phyloP scores from a whole-genome alignment of 2,329 filamentous ascomycete species.

The Aspergillus niger region DNA sequence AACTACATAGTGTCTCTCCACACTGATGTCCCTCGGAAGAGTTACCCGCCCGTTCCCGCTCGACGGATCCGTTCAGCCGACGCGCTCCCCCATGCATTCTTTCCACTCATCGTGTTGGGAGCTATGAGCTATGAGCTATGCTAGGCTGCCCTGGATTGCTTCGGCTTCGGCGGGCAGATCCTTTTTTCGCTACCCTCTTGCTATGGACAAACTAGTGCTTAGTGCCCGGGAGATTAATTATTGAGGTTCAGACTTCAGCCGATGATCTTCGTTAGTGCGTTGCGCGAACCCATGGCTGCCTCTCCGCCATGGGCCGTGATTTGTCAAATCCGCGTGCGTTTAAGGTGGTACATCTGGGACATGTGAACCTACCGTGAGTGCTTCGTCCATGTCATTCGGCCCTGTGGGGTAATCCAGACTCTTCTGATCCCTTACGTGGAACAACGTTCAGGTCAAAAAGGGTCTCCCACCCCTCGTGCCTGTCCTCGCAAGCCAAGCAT shows the following conservation, averaged over 20 bases:
- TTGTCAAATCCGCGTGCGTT: neutral
- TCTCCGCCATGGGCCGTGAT: neutral
- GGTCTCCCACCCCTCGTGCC: neutral
- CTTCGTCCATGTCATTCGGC: neutral
- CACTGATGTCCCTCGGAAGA: neutral
- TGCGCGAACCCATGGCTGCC: neutral
- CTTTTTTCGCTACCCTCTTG: neutral
- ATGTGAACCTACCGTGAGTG: neutral
- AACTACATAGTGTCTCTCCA: neutral
- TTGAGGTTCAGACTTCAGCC: neutral
- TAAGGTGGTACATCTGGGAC: neutral
- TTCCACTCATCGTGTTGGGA: neutral
- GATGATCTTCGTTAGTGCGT: neutral
- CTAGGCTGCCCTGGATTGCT: neutral
- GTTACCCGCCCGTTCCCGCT: neutral
- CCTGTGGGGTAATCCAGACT: neutral
- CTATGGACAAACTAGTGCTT: neutral
- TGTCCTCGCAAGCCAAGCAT: neutral
- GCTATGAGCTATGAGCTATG: neutral
- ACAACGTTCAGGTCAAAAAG: neutral
- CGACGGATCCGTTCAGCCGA: conserved; percentile 1
- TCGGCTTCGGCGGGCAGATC: neutral
- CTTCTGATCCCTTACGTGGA: neutral
- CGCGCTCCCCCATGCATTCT: neutral
- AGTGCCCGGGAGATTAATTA: neutral